These are phyloP conservation scores for Cinnamomum chago DNA, from an alignment of 164 flowering plant genomes.

Conservation along the genomic window DNA sequence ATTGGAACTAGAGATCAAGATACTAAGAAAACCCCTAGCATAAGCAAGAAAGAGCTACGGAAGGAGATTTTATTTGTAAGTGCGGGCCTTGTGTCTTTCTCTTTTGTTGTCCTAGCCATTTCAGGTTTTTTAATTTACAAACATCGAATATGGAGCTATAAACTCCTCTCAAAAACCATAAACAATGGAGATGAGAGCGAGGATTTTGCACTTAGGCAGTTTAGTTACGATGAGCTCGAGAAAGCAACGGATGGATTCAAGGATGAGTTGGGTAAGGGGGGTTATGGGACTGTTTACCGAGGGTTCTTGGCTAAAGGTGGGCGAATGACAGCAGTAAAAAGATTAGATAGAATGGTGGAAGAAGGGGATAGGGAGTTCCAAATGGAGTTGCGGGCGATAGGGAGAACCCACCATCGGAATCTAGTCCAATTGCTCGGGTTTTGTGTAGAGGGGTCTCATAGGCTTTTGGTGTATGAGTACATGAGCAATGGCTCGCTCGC, in stretches of 20 bases:
- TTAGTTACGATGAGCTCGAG: constrained; percentile 3
- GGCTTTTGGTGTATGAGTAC: constrained; percentile 14
- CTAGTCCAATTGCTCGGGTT: constrained; percentile 8
- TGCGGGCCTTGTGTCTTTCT: background rate
- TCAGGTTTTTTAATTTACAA: background rate
- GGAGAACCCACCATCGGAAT: constrained; percentile 6
- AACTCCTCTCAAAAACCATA: too few relatives aligned
- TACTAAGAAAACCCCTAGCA: background rate
- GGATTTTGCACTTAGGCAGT: background rate
- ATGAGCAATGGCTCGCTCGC: constrained; percentile 15
- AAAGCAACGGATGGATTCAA: constrained; percentile 12
- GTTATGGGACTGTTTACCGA: constrained; percentile 9
- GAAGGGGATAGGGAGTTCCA: constrained; percentile 19
- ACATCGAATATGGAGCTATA: too few relatives aligned
- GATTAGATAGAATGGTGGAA: constrained; percentile 9
- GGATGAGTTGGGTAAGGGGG: constrained; percentile 5
- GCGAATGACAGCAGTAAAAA: constrained; percentile 16
- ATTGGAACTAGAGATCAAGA: background rate
- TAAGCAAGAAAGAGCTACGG: background rate
- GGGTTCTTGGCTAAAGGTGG: background rate
- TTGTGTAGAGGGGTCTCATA: constrained; percentile 5
- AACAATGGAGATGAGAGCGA: background rate
- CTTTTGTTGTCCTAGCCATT: background rate
- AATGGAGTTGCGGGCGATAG: constrained; percentile 2
- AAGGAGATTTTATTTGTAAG: background rate